Evolutionary conservation across 169 alveolate genomes (phyloP).

Genomic region (Plasmodium berghei): DNA sequence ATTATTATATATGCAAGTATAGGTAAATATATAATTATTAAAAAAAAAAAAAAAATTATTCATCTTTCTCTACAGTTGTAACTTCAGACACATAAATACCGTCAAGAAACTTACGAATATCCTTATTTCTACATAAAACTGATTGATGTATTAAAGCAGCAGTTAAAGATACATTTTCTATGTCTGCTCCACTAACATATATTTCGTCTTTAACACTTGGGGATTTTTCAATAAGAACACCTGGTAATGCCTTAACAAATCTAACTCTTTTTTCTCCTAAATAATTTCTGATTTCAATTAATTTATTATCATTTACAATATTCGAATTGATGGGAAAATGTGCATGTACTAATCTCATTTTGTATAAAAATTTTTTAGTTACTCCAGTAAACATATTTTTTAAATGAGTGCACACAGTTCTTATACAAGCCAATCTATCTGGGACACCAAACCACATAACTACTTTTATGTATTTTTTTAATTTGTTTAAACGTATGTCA

Average conservation of each 20-base stretch:
- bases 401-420: conserved; percentile 96
- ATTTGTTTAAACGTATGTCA: conserved; percentile 93
- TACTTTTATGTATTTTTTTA: conserved; percentile 91
- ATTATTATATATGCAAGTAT: too few relatives aligned
- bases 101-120: conserved; percentile 99
- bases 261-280: conserved; percentile 99
- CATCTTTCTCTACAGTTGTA: conserved; percentile 92
- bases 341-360: conserved; percentile 99
- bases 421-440: conserved; percentile 95
- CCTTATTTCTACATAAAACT: conserved; percentile 97
- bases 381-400: conserved; percentile 99
- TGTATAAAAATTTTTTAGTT: conserved; percentile 95
- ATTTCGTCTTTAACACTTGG: conserved; percentile 97
- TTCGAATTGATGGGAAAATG: conserved; percentile 99
- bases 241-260: conserved; percentile 94
- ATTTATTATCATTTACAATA: conserved; percentile 94
- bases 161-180: conserved; percentile 97
- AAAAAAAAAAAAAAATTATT: conserved; percentile 43
- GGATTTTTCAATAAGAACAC: conserved; percentile 94
- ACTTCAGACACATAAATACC: conserved; percentile 99
- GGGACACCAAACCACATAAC: conserved; percentile 96
- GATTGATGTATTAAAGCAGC: conserved; percentile 98
- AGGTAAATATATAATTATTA: too few relatives aligned
- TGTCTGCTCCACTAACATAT: conserved; percentile 97
- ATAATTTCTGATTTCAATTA: conserved; percentile 98